phyloP scores from a whole-genome alignment of 225 moss, liverwort and hornwort species.

The Thuidium tamariscinum region DNA sequence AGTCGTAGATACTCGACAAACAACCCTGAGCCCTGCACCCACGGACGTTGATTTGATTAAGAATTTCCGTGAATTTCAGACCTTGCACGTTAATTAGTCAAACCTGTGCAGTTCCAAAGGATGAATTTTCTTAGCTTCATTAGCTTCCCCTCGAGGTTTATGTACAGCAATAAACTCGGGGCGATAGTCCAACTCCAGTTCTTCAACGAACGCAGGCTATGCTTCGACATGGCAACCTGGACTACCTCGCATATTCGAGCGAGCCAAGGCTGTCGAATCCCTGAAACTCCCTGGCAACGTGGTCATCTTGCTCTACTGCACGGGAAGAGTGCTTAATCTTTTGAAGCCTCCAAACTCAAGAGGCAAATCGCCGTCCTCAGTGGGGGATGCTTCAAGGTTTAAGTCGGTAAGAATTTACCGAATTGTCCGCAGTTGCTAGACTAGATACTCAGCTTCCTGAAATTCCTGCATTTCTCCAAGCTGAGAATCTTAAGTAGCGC shows the following conservation, averaged over 20 bases:
- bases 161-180: neutral
- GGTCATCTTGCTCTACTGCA: constrained; percentile 4
- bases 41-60: constrained; percentile 1
- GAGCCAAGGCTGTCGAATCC: neutral
- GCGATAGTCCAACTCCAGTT: neutral
- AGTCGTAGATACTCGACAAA: neutral
- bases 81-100: neutral
- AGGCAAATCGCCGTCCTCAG: neutral
- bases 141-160: neutral
- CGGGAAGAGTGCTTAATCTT: neutral
- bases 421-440: neutral
- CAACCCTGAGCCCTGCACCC: neutral
- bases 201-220: neutral
- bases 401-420: neutral
- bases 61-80: neutral
- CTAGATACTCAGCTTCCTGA: neutral
- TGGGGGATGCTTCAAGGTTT: neutral
- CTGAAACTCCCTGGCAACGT: neutral
- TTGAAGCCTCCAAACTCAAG: neutral
- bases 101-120: neutral
- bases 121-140: neutral
- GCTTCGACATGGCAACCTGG: neutral
- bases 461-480: neutral
- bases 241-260: neutral
- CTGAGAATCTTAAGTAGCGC: neutral